These are phyloP conservation scores for Skeletonema menzelii DNA, from an alignment of 108 stramenopile species.

Conservation along the genomic window DNA sequence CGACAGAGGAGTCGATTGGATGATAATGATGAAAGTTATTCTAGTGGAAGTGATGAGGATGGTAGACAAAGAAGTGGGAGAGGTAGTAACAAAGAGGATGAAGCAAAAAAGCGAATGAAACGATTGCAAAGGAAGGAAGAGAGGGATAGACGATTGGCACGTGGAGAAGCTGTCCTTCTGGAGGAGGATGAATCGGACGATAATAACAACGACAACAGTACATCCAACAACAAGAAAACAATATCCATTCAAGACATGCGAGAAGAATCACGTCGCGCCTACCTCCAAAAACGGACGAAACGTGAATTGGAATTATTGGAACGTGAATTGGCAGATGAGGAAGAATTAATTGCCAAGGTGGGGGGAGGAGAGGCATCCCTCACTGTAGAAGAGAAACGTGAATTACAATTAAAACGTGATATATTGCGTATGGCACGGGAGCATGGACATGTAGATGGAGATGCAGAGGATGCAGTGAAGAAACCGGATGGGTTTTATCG, in stretches of 20 bases:
- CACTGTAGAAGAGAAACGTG: constrained; percentile 75
- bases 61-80: constrained; percentile 25
- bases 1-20: constrained; percentile 59
- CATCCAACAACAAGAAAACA: constrained; percentile 27
- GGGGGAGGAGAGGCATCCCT: constrained; percentile 56
- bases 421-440: constrained; percentile 83
- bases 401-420: constrained; percentile 72
- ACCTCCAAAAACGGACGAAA: constrained; percentile 94
- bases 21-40: constrained; percentile 35
- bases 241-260: constrained; percentile 78
- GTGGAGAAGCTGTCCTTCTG: constrained; percentile 77
- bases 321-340: constrained; percentile 90
- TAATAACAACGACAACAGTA: constrained; percentile 2
- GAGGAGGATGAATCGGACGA: constrained; percentile 57
- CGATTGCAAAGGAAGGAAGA: constrained; percentile 47
- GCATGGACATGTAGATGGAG: constrained; percentile 45
- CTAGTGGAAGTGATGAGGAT: constrained; percentile 4
- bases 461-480: constrained; percentile 47
- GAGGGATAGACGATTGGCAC: constrained; percentile 81
- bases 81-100: constrained; percentile 15
- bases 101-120: constrained; percentile 29
- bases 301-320: constrained; percentile 90
- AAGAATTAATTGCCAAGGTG: constrained; percentile 80
- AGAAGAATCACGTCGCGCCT: constrained; percentile 84
- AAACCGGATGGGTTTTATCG: constrained; percentile 76